A percentile compares a stretch with the other conserved stretches of the same genome.
Conservation (phyloP, 805 yeast species). For the Starmerella vaccinii region DNA sequence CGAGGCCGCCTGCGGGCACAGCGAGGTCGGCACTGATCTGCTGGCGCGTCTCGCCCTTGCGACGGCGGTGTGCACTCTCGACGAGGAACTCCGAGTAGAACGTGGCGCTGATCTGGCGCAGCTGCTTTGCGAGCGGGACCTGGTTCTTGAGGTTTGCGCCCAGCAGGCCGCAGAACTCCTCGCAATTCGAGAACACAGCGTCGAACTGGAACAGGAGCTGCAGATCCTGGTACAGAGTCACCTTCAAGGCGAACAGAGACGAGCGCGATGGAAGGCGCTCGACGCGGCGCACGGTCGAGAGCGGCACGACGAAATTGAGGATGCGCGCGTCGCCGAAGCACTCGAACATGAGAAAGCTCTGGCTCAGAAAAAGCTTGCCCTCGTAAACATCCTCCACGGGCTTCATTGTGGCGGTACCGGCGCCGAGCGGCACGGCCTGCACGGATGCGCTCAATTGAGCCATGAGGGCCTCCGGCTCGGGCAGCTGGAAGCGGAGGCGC, state of each 20-base stretch:
- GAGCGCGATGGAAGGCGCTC: constrained; percentile 72
- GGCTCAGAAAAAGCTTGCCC: constrained; percentile 63
- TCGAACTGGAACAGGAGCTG: constrained; percentile 59
- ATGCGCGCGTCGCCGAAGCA: constrained; percentile 59
- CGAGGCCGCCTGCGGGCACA: constrained; percentile 76
- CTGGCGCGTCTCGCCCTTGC: constrained; percentile 30
- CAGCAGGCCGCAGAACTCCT: constrained; percentile 61
- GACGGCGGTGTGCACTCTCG: constrained; percentile 35
- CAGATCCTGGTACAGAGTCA: constrained; percentile 57
- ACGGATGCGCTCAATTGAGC: constrained; percentile 44
- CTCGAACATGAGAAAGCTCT: constrained; percentile 63
- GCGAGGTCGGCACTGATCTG: constrained; percentile 16
- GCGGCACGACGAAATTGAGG: constrained; percentile 59
- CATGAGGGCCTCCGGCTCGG: constrained; percentile 55
- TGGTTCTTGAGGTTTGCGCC: constrained; percentile 54
- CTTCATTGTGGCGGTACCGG: constrained; percentile 13
- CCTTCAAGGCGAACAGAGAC: constrained; percentile 66
- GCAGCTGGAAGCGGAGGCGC: constrained; percentile 57
- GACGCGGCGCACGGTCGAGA: constrained; percentile 71
- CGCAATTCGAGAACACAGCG: constrained; percentile 70
- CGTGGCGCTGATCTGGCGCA: constrained; percentile 50
- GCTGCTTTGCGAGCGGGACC: constrained; percentile 46
- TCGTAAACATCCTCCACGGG: constrained; percentile 34
- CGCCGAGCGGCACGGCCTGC: constrained; percentile 19
- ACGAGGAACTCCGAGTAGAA: constrained; percentile 80